Base-by-base conservation (phyloP, 2,329 filamentous ascomycete genomes). In the Talaromyces atroroseus region DNA sequence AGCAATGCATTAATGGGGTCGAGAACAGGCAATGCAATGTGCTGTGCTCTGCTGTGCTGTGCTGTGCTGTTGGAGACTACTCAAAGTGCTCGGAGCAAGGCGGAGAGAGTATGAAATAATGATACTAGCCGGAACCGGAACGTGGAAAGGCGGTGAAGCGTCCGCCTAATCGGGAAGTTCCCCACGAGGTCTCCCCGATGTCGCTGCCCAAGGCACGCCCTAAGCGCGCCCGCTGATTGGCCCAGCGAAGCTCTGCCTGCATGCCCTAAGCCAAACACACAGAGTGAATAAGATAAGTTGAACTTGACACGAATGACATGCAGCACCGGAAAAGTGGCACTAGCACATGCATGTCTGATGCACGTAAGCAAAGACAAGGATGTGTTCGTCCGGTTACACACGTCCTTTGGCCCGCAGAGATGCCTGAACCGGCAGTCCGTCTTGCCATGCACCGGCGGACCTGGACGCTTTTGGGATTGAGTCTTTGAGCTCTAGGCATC, bases 131-230 rank as follows among this genome's bases (percentile, higher is more conserved):
- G 11, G 20, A 44, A 44, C 18, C 40, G 40, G 40, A 29, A 29
- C 5, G 2, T 16, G 56, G 56, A 58, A 55, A 29, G 56, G 56
- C 56, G 56, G 56, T 58, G 56, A 58, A 54, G 56, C 24, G 12
- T 23, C 12, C 24, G 23, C 18, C 50, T 44, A 40, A 53, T 54
- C 46, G 45, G 49, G 55, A 53, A 53, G 51, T 12, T 52, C 14
- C 26, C 55, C 54, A 51, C 49, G 47, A 46, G 53, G 38, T 5
- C n/a, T 12, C 36, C 44, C 49, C 26, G 26, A 21, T 16, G 14
- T 34, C 26, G 16, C 4, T 47, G 11, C 29, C 29, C 29, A 32
- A 32, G 29, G 40, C 23, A 4, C 29, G 48, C 32, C 42, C 45
- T 49, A 40, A 40, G 32, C 45, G 11, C 10, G 11, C 18, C 18